Percentiles rank a stretch among this genome's conserved stretches.
These are phyloP conservation scores for Setaria viridis DNA, from an alignment of 202 grass and related monocot species.

Conservation along the genomic window DNA sequence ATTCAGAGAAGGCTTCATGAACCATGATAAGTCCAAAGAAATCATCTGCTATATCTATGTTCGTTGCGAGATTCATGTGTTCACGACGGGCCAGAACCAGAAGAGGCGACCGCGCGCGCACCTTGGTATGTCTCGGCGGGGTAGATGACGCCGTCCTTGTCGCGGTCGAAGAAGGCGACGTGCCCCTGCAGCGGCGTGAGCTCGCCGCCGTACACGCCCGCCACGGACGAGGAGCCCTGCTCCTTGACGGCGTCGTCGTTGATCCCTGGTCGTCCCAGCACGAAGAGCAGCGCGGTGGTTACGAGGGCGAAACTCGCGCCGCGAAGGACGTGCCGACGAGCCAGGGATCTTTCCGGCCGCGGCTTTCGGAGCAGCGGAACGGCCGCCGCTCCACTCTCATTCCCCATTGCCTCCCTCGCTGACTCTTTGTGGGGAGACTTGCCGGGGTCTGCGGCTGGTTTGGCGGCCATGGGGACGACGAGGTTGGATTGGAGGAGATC, in stretches of 20 bases:
- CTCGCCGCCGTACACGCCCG: slow-evolving; percentile 45
- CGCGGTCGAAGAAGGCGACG: slow-evolving; percentile 82
- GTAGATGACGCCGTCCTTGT: slow-evolving; percentile 86
- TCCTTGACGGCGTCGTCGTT: background rate
- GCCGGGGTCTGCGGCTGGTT: background rate
- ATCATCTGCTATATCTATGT: no score
- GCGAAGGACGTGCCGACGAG: background rate
- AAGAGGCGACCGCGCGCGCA: no score
- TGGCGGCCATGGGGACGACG: background rate
- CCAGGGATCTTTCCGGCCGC: background rate
- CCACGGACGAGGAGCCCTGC: background rate
- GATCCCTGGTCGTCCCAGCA: slow-evolving; percentile 1
- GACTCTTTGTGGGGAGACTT: no score
- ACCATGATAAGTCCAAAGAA: no score
- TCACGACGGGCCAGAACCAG: no score
- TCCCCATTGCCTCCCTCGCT: background rate
- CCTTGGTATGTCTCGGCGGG: slow-evolving; percentile 42
- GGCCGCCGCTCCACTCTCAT: background rate
- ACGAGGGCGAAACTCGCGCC: background rate
- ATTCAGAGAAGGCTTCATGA: no score
- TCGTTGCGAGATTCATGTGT: no score
- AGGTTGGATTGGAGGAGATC: no score
- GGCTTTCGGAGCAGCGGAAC: background rate
- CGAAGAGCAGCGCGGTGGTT: slow-evolving; percentile 16
- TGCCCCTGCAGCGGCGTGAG: slow-evolving; percentile 81